Conservation (phyloP, 257 asterid genomes). For the Primulina eburnea region DNA sequence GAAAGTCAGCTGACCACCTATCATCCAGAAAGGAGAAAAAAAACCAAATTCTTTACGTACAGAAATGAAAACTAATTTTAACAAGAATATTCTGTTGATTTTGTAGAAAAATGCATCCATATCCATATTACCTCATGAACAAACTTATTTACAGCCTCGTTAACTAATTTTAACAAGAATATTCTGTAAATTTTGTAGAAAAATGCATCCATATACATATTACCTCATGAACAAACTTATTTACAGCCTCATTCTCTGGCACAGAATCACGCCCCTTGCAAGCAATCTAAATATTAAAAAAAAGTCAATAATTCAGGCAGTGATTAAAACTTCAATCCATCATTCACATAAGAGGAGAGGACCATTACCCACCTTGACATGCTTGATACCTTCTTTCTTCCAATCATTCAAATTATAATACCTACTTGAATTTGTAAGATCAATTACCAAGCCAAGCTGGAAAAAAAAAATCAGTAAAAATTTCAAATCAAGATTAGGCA, state of each 20-base stretch:
- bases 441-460: constrained; percentile 98
- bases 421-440: constrained; percentile 87
- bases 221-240: constrained; percentile 87
- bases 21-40: not conserved
- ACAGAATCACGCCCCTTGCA: constrained; percentile 99
- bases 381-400: constrained; percentile 84
- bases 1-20: not conserved
- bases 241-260: constrained; percentile 88
- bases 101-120: not conserved
- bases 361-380: constrained; percentile 69
- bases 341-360: constrained; percentile 21
- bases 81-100: constrained; percentile 8
- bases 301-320: constrained; percentile 26
- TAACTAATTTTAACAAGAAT: constrained; percentile 1
- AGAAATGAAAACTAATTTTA: not conserved
- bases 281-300: constrained; percentile 52
- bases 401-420: constrained; percentile 68
- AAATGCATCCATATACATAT: constrained; percentile 15
- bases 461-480: constrained; percentile 39
- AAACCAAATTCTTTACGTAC: no score
- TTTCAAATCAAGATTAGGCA: constrained; percentile 21
- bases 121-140: constrained; percentile 68
- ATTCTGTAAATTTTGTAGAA: constrained; percentile 6
- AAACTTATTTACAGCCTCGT: no score
- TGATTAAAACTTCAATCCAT: constrained; percentile 9